Evolutionary conservation across 2,329 filamentous ascomycete genomes (phyloP).

Genomic region (Aureobasidium mangrovei): DNA sequence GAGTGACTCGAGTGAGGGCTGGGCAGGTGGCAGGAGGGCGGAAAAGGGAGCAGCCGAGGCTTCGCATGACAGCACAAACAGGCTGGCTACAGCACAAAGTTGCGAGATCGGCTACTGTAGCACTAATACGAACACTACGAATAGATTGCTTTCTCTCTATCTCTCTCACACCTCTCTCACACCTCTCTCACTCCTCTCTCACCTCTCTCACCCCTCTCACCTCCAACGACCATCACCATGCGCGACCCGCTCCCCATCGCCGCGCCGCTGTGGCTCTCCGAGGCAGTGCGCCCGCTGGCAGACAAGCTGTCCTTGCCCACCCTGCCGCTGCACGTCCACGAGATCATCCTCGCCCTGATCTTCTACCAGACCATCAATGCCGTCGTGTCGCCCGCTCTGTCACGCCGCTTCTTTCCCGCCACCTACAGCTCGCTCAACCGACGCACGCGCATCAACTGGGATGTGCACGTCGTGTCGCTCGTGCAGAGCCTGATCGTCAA

Average conservation of each 20-base stretch:
- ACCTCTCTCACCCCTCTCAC: not conserved
- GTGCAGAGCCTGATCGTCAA: slow-evolving; percentile 68
- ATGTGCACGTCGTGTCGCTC: slow-evolving; percentile 78
- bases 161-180: no score
- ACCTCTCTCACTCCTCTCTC: no score
- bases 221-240: slow-evolving; percentile 40
- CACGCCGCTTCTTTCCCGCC: slow-evolving; percentile 51
- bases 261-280: slow-evolving; percentile 44
- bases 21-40: no score
- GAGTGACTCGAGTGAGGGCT: no score
- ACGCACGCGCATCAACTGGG: slow-evolving; percentile 67
- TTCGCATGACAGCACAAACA: no score
- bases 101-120: no score
- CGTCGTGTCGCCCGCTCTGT: slow-evolving; percentile 59
- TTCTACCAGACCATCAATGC: slow-evolving; percentile 62
- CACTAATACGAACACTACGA: no score
- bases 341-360: slow-evolving; percentile 57
- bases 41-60: no score
- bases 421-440: slow-evolving; percentile 55
- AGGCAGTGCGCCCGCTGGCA: slow-evolving; percentile 54
- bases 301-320: slow-evolving; percentile 53
- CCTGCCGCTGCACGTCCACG: slow-evolving; percentile 68
- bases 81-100: no score
- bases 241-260: slow-evolving; percentile 61
- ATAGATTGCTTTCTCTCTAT: no score